phyloP scores from a whole-genome alignment of 202 grass and related monocot genomes.

The Musa balbisiana region DNA sequence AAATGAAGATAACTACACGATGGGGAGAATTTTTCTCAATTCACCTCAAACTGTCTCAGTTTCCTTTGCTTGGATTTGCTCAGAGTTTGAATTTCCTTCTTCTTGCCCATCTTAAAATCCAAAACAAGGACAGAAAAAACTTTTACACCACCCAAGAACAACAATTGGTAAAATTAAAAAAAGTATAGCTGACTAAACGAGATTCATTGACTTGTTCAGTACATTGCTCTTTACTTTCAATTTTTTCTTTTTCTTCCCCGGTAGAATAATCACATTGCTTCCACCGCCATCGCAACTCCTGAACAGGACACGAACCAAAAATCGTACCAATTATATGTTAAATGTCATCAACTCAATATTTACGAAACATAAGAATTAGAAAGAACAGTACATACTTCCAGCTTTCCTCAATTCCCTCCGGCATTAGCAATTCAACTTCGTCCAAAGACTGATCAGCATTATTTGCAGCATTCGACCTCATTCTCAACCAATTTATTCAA shows the following conservation, averaged over 20 bases:
- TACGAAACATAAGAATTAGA: not conserved
- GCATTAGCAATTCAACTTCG: not conserved
- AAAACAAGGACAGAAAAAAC: slow-evolving; percentile 13
- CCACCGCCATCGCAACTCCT: slow-evolving; percentile 40
- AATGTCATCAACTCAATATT: not conserved
- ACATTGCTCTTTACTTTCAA: slow-evolving; percentile 57
- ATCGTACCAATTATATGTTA: not conserved
- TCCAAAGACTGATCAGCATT: not conserved
- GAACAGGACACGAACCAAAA: not conserved
- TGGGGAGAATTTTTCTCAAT: not conserved
- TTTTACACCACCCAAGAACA: not conserved
- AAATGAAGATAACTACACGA: not conserved
- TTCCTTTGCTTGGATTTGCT: slow-evolving; percentile 80
- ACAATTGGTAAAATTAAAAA: slow-evolving; percentile 2
- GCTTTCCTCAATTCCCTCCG: not conserved
- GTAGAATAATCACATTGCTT: slow-evolving; percentile 65
- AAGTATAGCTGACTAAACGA: not conserved
- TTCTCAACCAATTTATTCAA: slow-evolving; percentile 1
- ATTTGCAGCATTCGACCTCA: not conserved
- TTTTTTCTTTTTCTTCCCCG: slow-evolving; percentile 61
- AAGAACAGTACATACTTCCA: not conserved
- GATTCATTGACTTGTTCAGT: slow-evolving; percentile 6
- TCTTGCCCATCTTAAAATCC: slow-evolving; percentile 43
- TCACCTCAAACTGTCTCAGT: slow-evolving; percentile 66
- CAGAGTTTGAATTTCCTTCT: slow-evolving; percentile 49